Evolutionary conservation across 2,329 filamentous ascomycete genomes (phyloP), one percentile per base, ranked within the genome.

Genomic region (Diaporthe australafricana): DNA sequence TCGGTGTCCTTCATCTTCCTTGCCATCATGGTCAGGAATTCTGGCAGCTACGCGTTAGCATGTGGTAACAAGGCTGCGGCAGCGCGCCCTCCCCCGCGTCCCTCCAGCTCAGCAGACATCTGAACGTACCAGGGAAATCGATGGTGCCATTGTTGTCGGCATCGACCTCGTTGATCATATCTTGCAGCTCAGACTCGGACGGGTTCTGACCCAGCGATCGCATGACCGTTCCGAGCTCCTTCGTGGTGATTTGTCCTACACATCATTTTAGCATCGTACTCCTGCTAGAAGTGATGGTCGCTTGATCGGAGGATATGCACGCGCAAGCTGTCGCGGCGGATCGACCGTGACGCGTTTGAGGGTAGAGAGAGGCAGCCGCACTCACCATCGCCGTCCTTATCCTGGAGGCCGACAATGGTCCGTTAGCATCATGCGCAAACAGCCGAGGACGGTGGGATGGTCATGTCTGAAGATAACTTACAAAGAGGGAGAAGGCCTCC

Each of bases 401-500:
- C 93, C 93, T 95, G 79, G 81, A 90, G 75, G 80, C 73, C 53
- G 69, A 71, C 71, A 63, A 69, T 69, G 71, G 74, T 77, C 70
- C 35, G 74, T 73, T 38, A 73, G 66, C 65, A 52, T 55, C 45
- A 66, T 47, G 68, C 68, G 68, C 20, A 45, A n/a, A 32, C 27
- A 9, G 65, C 35, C 40, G 45, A 27, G 60, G 12, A 50, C 47
- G 17, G 27, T 16, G 74, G 70, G 71, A 67, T 71, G 50, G 67
- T 69, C 45, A 20, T 50, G 72, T 80, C 75, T 40, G 48, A 50
- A 14, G 42, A 67, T 25, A 53, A 56, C 96, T 92, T 92, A 99
- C 96, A 86, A 99, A 99, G 77, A 99, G 94, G 84, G 96, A 99
- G 88, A 99, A 99, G 70, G 96, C 96, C 89, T 99, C 96, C 93